Conservation (phyloP, 176 grass and related monocot genomes). For the Miscanthus lutarioriparius region DNA sequence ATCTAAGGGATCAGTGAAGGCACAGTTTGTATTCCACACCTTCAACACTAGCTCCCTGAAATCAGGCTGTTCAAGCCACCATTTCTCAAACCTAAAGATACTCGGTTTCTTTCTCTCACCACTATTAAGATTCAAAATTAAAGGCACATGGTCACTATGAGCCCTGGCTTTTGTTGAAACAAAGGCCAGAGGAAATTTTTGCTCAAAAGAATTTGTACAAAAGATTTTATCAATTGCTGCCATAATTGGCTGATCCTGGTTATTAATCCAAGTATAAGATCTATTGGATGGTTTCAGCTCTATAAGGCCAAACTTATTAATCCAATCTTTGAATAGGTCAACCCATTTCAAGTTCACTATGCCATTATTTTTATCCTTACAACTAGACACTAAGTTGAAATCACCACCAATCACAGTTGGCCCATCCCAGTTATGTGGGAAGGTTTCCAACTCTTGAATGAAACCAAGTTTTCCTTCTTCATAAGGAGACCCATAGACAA, state of each 20-base stretch:
- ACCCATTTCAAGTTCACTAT: too few relatives aligned
- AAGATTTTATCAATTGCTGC: neutral
- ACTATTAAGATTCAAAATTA: fast-evolving
- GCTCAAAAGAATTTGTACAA: neutral
- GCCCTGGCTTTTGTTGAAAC: neutral
- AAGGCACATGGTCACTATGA: neutral
- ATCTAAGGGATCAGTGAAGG: fast-evolving
- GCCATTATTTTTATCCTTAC: too few relatives aligned
- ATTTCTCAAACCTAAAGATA: neutral
- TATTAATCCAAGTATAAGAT: neutral
- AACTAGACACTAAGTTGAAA: too few relatives aligned
- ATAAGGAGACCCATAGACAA: too few relatives aligned
- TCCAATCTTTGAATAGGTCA: too few relatives aligned
- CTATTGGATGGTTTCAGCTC: too few relatives aligned
- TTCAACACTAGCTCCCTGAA: fast-evolving
- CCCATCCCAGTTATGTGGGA: too few relatives aligned
- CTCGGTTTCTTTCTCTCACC: fast-evolving
- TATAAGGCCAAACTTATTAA: too few relatives aligned
- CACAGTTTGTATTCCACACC: fast-evolving
- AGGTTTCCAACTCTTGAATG: too few relatives aligned
- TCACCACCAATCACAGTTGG: too few relatives aligned
- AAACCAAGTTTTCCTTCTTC: too few relatives aligned
- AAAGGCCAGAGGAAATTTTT: fast-evolving
- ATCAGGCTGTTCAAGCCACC: neutral
- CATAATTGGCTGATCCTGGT: neutral